Evolutionary conservation across 2,329 filamentous ascomycete genomes (phyloP), one percentile per base, ranked within the genome.

Genomic region (Akanthomyces lecanii): DNA sequence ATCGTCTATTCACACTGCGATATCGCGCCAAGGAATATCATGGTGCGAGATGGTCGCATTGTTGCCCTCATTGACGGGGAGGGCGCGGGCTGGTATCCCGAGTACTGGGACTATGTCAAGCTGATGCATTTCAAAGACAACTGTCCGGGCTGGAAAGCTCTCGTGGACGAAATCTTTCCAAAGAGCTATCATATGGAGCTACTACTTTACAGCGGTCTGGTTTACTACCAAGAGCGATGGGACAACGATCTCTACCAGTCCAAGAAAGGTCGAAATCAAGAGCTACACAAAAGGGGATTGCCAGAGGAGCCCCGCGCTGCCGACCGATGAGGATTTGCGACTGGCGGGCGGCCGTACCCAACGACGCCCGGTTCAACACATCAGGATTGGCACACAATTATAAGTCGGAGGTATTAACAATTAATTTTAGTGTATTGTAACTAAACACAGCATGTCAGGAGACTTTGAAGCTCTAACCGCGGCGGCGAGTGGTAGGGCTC

Each of bases 401-500:
- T 21, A 3, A 2, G 18, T 14, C 16, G 7, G 21, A 42, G 23
- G 10, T 25, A 61, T 53, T 61, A 61, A 42, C 33, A 16, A 53
- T 61, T 61, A 52, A 53, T 25, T 61, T 25, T 53, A 11, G 5
- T 53, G 16, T 53, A 18, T 5, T 25, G 12, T 51, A 23, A 28
- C 42, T 57, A 61, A 38, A 23, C 36, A 33, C 16, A 18, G 40
- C 23, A 33, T 18, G 25, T 16, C 23, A 18, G 38, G 12, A 36
- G 18, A 18, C 18, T 11, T 28, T 25, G 18, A 10, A 38, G 4
- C 33, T 62, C 60, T 72, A 80, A 64, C 76, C 78, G 63, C 78
- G 77, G 52, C 78, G 77, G 47, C 78, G 76, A 52, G 78, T 80
- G 23, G 77, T 78, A 33, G 77, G 77, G 28, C 73, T 74, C 72